phyloP scores from a whole-genome alignment of 2,329 filamentous ascomycete species.

The Peltaster fructicola region DNA sequence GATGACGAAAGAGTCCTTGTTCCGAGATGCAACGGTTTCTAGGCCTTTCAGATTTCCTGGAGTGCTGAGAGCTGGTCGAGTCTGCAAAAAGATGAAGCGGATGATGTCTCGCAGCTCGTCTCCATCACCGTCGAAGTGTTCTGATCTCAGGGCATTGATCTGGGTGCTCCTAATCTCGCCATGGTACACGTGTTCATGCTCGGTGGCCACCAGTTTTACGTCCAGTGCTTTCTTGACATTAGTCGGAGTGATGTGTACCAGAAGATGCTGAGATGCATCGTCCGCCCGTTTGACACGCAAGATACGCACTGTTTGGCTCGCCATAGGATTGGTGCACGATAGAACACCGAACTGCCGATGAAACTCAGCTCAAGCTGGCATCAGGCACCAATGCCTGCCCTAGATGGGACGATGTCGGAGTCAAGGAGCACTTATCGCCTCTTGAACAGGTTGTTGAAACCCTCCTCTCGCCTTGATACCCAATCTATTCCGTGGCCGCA shows the following conservation, averaged over 20 bases:
- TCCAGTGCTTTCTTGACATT: slow-evolving; percentile 38
- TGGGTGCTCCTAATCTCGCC: slow-evolving; percentile 42
- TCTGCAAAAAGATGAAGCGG: slow-evolving; percentile 35
- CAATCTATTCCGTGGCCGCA: too few relatives aligned
- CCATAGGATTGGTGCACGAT: too few relatives aligned
- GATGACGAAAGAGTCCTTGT: slow-evolving; percentile 37
- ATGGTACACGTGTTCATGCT: slow-evolving; percentile 44
- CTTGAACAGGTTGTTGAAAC: too few relatives aligned
- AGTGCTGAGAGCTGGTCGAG: slow-evolving; percentile 17
- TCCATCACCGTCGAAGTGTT: slow-evolving; percentile 37
- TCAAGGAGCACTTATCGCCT: too few relatives aligned
- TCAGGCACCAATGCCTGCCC: too few relatives aligned
- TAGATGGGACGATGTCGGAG: too few relatives aligned
- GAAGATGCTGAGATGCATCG: slow-evolving; percentile 25
- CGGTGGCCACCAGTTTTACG: slow-evolving; percentile 49
- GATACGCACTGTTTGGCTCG: too few relatives aligned
- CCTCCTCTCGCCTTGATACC: too few relatives aligned
- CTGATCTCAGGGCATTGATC: slow-evolving; percentile 34
- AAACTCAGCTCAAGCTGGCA: too few relatives aligned
- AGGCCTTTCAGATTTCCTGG: slow-evolving; percentile 31
- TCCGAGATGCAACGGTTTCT: slow-evolving; percentile 40
- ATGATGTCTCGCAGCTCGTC: slow-evolving; percentile 53
- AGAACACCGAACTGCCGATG: too few relatives aligned
- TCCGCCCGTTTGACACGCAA: slow-evolving; percentile 40
- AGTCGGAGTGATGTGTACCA: slow-evolving; percentile 40